Conservation (phyloP, 192 early-diverging fungal species). For the Dissophora ornata region DNA sequence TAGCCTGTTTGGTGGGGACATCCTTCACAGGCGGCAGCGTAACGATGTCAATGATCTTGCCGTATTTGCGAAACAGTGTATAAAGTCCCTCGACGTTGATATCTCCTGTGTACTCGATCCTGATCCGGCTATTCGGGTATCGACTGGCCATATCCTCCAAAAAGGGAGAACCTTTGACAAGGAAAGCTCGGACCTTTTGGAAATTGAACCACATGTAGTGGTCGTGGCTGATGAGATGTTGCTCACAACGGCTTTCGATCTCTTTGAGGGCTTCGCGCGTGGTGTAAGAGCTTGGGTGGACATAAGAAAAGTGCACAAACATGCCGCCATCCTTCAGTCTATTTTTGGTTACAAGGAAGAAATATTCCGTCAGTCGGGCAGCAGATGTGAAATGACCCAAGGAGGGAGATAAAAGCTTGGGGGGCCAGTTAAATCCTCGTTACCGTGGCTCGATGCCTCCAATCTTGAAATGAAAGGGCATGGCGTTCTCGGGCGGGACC, state of each 20-base stretch:
- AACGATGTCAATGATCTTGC: constrained; percentile 84
- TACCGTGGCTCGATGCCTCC: constrained; percentile 63
- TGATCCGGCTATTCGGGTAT: constrained; percentile 57
- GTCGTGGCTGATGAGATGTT: constrained; percentile 66
- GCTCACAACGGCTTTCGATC: constrained; percentile 57
- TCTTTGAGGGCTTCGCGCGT: constrained; percentile 54
- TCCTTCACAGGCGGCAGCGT: constrained; percentile 71
- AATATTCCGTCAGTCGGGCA: too few relatives aligned
- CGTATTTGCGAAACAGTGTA: constrained; percentile 79
- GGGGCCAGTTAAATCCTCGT: too few relatives aligned
- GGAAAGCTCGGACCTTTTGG: constrained; percentile 69
- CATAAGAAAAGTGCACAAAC: constrained; percentile 65
- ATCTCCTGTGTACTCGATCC: constrained; percentile 37
- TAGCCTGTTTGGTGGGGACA: constrained; percentile 78
- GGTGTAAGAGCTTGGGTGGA: constrained; percentile 44
- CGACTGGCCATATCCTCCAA: constrained; percentile 74
- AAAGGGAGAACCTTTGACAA: constrained; percentile 78
- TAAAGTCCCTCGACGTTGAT: constrained; percentile 62
- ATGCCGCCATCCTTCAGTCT: constrained; percentile 64
- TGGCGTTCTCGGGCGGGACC: constrained; percentile 55
- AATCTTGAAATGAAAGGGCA: constrained; percentile 64
- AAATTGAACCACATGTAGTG: constrained; percentile 77
- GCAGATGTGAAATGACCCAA: too few relatives aligned
- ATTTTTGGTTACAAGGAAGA: not conserved
- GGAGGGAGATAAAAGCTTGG: too few relatives aligned